These are phyloP conservation scores for Boletus pseudopeckii DNA, from an alignment of 768 basidiomycete species.

Conservation along the genomic window DNA sequence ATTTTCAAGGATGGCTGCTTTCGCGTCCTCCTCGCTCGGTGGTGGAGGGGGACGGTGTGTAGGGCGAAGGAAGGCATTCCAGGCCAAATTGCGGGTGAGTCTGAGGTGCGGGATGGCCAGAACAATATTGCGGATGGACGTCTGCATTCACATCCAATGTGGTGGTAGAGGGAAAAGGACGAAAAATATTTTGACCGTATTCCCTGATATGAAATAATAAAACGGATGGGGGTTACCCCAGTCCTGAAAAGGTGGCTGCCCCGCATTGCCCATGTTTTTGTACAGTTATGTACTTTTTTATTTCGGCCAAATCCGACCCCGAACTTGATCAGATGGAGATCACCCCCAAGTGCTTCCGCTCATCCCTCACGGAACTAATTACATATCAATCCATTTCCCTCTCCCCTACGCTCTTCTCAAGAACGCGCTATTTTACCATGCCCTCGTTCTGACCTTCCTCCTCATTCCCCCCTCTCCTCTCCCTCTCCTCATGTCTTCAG, in stretches of 20 bases:
- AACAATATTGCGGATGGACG: constrained; percentile 35
- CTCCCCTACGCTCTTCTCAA: constrained; percentile 38
- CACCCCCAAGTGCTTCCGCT: constrained; percentile 10
- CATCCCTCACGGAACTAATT: constrained; percentile 46
- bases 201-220: constrained; percentile 19
- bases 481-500: constrained; percentile 48
- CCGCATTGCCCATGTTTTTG: background rate
- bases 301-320: constrained; percentile 25
- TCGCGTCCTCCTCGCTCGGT: constrained; percentile 64
- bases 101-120: constrained; percentile 16
- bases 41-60: constrained; percentile 13
- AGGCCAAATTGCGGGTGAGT: constrained; percentile 13
- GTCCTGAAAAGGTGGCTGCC: constrained; percentile 5
- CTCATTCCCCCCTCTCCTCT: constrained; percentile 11
- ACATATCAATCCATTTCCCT: constrained; percentile 44
- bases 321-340: background rate
- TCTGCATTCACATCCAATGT: constrained; percentile 32
- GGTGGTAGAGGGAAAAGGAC: constrained; percentile 18
- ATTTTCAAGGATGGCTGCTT: constrained; percentile 74
- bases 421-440: constrained; percentile 51
- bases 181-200: constrained; percentile 17
- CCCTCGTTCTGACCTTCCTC: constrained; percentile 34
- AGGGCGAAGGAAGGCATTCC: constrained; percentile 25
- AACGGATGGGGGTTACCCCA: constrained; percentile 19
- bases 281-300: too few relatives aligned